A percentile compares a stretch with the other conserved stretches of the same genome.
phyloP scores from a whole-genome alignment of 2,329 filamentous ascomycete species.

The Xylaria sp. region DNA sequence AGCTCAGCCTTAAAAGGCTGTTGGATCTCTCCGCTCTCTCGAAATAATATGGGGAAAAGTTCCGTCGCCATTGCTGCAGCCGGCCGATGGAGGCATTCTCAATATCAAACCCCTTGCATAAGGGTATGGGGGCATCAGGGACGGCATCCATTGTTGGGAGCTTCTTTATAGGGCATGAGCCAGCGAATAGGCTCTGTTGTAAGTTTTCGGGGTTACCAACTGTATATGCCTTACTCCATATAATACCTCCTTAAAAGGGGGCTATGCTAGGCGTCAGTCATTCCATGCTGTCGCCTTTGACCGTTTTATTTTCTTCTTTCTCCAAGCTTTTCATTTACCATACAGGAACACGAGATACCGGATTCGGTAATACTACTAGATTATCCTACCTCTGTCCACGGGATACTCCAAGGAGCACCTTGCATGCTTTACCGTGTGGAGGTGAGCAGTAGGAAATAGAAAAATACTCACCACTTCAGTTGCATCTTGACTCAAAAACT shows the following conservation, averaged over 20 bases:
- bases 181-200: background rate
- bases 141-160: slow-evolving; percentile 19
- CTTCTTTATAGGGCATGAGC: background rate
- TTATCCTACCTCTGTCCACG: slow-evolving; percentile 9
- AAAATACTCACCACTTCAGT: background rate
- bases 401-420: slow-evolving; percentile 30
- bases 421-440: slow-evolving; percentile 23
- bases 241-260: background rate
- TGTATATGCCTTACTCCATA: background rate
- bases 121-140: slow-evolving; percentile 25
- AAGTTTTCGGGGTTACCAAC: background rate
- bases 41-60: slow-evolving; percentile 33
- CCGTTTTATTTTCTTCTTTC: background rate
- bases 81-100: slow-evolving; percentile 37
- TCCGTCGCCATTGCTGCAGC: slow-evolving; percentile 32
- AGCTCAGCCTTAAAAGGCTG: slow-evolving; percentile 22
- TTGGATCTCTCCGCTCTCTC: slow-evolving; percentile 33
- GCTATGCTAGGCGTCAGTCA: background rate
- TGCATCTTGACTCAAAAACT: background rate
- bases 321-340: slow-evolving; percentile 5
- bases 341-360: slow-evolving; percentile 18
- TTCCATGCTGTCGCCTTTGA: background rate
- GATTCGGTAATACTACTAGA: slow-evolving; percentile 16
- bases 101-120: slow-evolving; percentile 33
- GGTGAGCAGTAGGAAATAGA: background rate